Percentiles rank a stretch among this genome's conserved stretches.
phyloP scores from a whole-genome alignment of 306 rosid genomes.

The Dalbergia cultrata region DNA sequence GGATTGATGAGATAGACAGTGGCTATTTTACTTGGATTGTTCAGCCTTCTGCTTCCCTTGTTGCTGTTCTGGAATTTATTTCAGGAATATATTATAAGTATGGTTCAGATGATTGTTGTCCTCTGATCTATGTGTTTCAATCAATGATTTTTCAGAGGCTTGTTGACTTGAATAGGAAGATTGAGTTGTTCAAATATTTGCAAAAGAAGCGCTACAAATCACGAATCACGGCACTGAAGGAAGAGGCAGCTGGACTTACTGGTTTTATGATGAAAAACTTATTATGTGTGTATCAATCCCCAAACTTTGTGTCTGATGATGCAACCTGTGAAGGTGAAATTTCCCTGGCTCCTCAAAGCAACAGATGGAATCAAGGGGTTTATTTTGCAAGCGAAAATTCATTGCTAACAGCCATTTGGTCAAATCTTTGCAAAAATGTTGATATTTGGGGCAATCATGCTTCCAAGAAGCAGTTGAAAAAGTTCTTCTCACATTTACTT shows the following conservation, averaged over 20 bases:
- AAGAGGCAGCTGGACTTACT: conserved; percentile 82
- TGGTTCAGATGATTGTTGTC: conserved; percentile 54
- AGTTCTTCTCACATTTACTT: conserved; percentile 70
- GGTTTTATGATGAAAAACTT: conserved; percentile 75
- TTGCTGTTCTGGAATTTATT: conserved; percentile 65
- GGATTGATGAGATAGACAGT: conserved; percentile 67
- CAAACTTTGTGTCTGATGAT: conserved; percentile 47
- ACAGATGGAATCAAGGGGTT: conserved; percentile 66
- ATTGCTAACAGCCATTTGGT: conserved; percentile 82
- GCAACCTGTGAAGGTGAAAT: conserved; percentile 49
- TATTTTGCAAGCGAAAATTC: conserved; percentile 60
- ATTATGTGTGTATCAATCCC: conserved; percentile 58
- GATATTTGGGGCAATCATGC: conserved; percentile 85
- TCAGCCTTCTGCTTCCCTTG: conserved; percentile 80
- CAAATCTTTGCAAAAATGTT: conserved; percentile 79
- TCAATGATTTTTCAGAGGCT: conserved; percentile 89
- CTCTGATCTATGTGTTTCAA: conserved; percentile 72
- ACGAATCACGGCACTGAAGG: conserved; percentile 61
- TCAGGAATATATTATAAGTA: conserved; percentile 61
- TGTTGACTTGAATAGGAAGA: conserved; percentile 78
- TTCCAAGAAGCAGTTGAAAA: conserved; percentile 72
- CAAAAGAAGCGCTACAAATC: conserved; percentile 61
- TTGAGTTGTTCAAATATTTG: conserved; percentile 67
- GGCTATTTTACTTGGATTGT: conserved; percentile 79
- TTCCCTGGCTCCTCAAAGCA: conserved; percentile 51